phyloP scores from a whole-genome alignment of 176 grass and related monocot genomes.

The Cenchrus purpureus region DNA sequence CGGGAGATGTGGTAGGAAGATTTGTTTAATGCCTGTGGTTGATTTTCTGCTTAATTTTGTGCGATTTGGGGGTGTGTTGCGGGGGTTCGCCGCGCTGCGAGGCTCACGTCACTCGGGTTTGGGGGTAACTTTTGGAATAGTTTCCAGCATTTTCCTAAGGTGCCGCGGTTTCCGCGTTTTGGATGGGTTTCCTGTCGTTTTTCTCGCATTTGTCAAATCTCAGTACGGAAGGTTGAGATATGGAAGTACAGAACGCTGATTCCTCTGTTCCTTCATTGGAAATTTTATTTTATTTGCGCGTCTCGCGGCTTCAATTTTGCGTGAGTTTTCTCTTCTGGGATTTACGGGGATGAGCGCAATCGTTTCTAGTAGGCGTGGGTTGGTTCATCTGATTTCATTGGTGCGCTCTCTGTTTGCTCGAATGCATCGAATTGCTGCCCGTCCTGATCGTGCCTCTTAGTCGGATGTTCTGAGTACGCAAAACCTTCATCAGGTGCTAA shows the following conservation, averaged over 20 bases:
- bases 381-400: slow-evolving; percentile 18
- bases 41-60: neutral
- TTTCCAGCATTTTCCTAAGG: slow-evolving; percentile 25
- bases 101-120: neutral
- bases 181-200: slow-evolving; percentile 1
- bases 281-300: neutral
- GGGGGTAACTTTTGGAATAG: slow-evolving; percentile 3
- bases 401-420: neutral
- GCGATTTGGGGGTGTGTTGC: neutral
- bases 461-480: neutral
- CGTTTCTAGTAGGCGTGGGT: neutral
- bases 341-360: neutral
- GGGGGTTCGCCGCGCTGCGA: neutral
- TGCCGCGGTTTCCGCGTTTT: neutral
- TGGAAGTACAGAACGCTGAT: neutral
- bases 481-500: neutral
- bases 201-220: slow-evolving; percentile 1
- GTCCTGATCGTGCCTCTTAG: neutral
- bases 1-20: neutral
- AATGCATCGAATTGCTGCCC: neutral
- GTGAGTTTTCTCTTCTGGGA: neutral
- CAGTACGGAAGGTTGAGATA: neutral
- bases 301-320: neutral
- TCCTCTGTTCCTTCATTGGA: neutral
- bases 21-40: slow-evolving; percentile 3